A percentile compares a stretch with the other conserved stretches of the same genome.
These are phyloP conservation scores for Plectosphaerella sp. DNA, from an alignment of 2,329 filamentous ascomycete species.

Conservation along the genomic window DNA sequence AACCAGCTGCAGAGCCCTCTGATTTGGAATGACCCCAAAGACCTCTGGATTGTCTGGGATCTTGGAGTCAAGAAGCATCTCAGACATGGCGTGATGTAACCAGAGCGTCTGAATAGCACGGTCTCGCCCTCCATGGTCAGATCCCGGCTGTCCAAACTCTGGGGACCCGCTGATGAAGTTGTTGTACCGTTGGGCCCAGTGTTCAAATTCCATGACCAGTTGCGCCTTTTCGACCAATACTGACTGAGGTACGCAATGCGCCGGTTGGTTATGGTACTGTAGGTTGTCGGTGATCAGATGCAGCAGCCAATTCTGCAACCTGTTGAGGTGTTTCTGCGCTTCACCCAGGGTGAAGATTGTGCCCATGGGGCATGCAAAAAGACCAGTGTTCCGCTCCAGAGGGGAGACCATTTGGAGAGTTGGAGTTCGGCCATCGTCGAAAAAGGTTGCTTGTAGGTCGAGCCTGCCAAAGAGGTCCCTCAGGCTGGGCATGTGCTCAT, in stretches of 20 bases:
- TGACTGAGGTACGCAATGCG: background rate
- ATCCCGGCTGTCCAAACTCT: too few relatives aligned
- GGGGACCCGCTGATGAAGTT: background rate
- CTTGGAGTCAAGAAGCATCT: background rate
- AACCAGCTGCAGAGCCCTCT: background rate
- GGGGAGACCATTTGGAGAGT: background rate
- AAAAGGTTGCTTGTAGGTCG: conserved; percentile 8
- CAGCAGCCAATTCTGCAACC: conserved; percentile 5
- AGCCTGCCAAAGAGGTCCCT: conserved; percentile 5
- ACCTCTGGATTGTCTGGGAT: background rate
- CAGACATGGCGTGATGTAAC: background rate
- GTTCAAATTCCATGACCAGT: background rate
- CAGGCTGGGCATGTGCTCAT: background rate
- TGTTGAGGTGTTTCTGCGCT: conserved; percentile 2
- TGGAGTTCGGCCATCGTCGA: conserved; percentile 4
- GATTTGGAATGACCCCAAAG: background rate
- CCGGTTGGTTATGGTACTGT: background rate
- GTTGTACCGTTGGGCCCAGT: background rate
- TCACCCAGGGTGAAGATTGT: background rate
- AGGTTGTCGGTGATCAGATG: background rate
- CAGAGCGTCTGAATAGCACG: background rate
- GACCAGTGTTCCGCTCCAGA: background rate
- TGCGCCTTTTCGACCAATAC: background rate
- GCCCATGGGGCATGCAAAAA: background rate
- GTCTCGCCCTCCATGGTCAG: background rate